phyloP scores from a whole-genome alignment of 192 early-diverging fungal genomes.

The Cetraspora pellucida region DNA sequence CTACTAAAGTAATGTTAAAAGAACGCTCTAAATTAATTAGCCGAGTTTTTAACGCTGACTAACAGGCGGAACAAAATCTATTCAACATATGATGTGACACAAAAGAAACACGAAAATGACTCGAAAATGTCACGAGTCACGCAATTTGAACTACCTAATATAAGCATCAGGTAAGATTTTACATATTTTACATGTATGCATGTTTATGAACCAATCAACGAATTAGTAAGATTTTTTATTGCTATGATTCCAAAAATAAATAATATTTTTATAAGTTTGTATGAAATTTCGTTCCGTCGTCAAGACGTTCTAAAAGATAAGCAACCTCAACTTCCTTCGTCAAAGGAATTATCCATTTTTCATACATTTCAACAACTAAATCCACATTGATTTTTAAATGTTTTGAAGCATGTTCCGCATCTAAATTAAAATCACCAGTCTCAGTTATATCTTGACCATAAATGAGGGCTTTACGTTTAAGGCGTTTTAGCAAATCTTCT shows the following conservation, averaged over 20 bases:
- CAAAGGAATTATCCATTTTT: slow-evolving; percentile 93
- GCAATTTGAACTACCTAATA: neutral
- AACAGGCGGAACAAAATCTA: neutral
- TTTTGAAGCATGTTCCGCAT: no score
- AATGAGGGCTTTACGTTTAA: slow-evolving; percentile 87
- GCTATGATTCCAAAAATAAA: no score
- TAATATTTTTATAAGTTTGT: no score
- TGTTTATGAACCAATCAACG: no score
- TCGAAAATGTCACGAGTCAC: neutral
- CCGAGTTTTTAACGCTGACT: neutral
- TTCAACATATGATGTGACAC: neutral
- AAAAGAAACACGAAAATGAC: neutral
- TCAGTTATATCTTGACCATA: slow-evolving; percentile 91
- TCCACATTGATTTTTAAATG: slow-evolving; percentile 73
- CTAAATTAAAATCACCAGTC: slow-evolving; percentile 39
- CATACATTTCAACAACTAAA: slow-evolving; percentile 88
- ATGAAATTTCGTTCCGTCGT: neutral
- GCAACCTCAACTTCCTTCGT: slow-evolving; percentile 97
- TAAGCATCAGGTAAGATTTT: neutral
- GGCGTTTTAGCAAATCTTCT: slow-evolving; percentile 73
- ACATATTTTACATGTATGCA: neutral
- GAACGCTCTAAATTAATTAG: no score
- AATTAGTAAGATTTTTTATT: no score
- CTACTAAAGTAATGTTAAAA: no score
- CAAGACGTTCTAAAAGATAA: slow-evolving; percentile 71